Evolutionary conservation across 2,329 filamentous ascomycete species (phyloP), one percentile per base, ranked within the genome.

Genomic region (Diaporthe sp.): DNA sequence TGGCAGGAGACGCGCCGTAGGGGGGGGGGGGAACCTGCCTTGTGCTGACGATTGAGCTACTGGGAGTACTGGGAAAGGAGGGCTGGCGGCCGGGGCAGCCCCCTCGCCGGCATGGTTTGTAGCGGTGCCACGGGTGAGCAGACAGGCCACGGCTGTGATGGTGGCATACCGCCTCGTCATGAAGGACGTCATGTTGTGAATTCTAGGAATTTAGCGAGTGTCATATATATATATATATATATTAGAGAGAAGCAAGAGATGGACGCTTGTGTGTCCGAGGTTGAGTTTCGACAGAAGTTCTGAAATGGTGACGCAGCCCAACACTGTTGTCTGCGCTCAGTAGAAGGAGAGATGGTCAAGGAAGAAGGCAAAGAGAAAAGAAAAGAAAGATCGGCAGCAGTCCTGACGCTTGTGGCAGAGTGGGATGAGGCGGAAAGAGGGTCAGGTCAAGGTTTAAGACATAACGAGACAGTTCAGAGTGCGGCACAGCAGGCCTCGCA

Each of bases 11-110:
- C 30, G 5, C 10, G n/a, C n/a, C n/a, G n/a, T 39, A 22, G 22
- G 17, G 13, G 25, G 13, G 8, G 17, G 4, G 22, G 7, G 17
- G 25, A 13, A 63, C 71, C 25, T 58, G 47, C 74, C 42, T 27
- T 71, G 50, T 15, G 61, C 44, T 19, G 72, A 63, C 27, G 58
- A 35, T 17, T 71, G 53, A 32, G 27, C 44, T 32, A 73, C 73
- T 8, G 74, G 74, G 4, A 32, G 53, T 1, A 75, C 61, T 6
- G 68, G 56, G 37, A 75, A 75, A 17, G 74, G 74, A 69, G 68
- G 71, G 22, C 8, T 70, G 77, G 76, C 30, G 77, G 78, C 65
- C 78, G 79, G 70, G 76, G 79, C 58, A 79, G 75, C 58, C 75
- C 68, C 39, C 76, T 75, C 17, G 79, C 51, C 10, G 70, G 47